Evolutionary conservation across 768 basidiomycete genomes (phyloP).

Genomic region (Tricholoma furcatifolium): DNA sequence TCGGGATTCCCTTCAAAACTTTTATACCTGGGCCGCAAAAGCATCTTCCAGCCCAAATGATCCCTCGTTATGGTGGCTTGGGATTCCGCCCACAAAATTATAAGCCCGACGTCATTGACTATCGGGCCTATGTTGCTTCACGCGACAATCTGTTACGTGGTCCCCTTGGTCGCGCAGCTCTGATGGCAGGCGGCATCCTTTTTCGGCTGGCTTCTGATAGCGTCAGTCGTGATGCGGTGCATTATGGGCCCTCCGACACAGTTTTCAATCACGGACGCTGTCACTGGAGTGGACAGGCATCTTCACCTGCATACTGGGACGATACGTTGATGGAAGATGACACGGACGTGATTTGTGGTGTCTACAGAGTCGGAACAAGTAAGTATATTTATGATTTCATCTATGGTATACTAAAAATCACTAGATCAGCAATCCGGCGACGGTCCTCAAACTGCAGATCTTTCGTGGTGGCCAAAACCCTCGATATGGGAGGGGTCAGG

Average conservation of each 20-base stretch:
- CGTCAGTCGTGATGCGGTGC: conserved; percentile 9
- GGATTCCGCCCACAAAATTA: conserved; percentile 14
- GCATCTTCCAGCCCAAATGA: not conserved
- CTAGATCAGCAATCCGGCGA: not conserved
- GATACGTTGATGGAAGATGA: conserved; percentile 21
- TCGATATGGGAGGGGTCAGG: conserved; percentile 3
- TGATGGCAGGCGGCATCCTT: conserved; percentile 24
- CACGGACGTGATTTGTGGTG: too few species aligned
- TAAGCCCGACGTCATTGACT: conserved; percentile 6
- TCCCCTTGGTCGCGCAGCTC: conserved; percentile 22
- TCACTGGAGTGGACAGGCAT: not conserved
- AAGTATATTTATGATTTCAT: too few species aligned
- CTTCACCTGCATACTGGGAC: conserved; percentile 14
- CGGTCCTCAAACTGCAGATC: conserved; percentile 3
- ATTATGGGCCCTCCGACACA: conserved; percentile 17
- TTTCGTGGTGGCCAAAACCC: too few species aligned
- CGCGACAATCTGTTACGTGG: conserved; percentile 4
- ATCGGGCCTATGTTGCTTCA: not conserved
- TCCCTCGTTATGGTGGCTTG: conserved; percentile 7
- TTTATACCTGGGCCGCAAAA: not conserved
- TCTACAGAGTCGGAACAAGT: conserved; percentile 21
- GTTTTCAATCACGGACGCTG: conserved; percentile 3
- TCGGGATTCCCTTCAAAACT: conserved; percentile 13
- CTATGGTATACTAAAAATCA: too few species aligned
- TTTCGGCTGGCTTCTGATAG: conserved; percentile 19